These are phyloP conservation scores for Torulaspora microellipsoides DNA, from an alignment of 805 yeast genomes.

Conservation along the genomic window DNA sequence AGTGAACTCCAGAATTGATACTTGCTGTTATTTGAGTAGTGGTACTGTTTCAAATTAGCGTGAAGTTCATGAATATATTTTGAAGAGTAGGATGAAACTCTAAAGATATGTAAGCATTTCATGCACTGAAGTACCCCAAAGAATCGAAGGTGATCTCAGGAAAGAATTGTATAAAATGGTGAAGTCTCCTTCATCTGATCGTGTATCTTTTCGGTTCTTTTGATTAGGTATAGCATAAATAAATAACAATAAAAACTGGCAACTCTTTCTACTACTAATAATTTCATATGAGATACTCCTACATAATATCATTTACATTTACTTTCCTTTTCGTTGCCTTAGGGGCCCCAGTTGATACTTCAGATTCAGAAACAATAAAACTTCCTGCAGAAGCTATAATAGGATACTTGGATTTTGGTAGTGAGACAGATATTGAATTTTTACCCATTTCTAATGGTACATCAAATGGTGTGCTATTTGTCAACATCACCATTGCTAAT, in stretches of 20 bases:
- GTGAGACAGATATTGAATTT: slow-evolving; percentile 26
- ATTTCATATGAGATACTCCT: background rate
- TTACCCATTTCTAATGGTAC: slow-evolving; percentile 31
- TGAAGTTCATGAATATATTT: too few species aligned
- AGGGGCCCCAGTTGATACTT: slow-evolving; percentile 24
- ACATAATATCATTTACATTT: background rate
- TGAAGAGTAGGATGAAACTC: too few species aligned
- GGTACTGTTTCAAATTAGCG: background rate
- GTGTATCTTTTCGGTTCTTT: too few species aligned
- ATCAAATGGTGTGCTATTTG: slow-evolving; percentile 27
- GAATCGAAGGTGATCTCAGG: too few species aligned
- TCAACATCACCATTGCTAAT: slow-evolving; percentile 31
- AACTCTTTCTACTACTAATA: too few species aligned
- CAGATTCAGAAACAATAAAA: slow-evolving; percentile 6
- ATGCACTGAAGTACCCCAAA: too few species aligned
- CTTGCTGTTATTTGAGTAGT: background rate
- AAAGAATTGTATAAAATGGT: too few species aligned
- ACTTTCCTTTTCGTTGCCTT: slow-evolving; percentile 2
- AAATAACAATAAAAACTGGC: too few species aligned
- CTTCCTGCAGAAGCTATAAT: slow-evolving; percentile 33
- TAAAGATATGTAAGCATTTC: too few species aligned
- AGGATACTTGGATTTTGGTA: slow-evolving; percentile 29
- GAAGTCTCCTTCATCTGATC: too few species aligned
- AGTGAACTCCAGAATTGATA: too few species aligned
- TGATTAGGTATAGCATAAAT: too few species aligned